A percentile compares a stretch with the other conserved stretches of the same genome.
Conservation (phyloP, 805 yeast species). For the Pichia nanzhaoensis region DNA sequence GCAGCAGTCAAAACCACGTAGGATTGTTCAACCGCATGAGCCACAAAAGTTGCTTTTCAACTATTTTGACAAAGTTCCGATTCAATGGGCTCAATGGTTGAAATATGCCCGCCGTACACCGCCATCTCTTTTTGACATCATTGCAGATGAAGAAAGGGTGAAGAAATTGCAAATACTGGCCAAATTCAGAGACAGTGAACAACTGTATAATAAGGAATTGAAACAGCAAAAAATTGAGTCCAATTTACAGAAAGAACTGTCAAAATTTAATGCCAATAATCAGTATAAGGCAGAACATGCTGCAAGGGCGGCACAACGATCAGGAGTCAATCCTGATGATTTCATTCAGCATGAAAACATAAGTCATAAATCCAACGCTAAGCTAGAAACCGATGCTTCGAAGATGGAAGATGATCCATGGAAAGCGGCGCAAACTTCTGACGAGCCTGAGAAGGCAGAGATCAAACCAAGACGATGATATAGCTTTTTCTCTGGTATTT, state of each 20-base stretch:
- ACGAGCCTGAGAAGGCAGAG: not conserved
- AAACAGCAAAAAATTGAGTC: conserved; percentile 17
- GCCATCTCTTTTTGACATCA: conserved; percentile 60
- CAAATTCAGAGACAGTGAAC: conserved; percentile 37
- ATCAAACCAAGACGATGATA: conserved; percentile 2
- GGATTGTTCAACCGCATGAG: conserved; percentile 54
- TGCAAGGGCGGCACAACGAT: not conserved
- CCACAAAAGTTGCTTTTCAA: conserved; percentile 46
- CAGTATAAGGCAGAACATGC: conserved; percentile 10
- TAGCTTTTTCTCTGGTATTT: not conserved
- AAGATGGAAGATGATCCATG: not conserved
- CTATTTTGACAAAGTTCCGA: conserved; percentile 51
- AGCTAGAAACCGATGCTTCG: conserved; percentile 2
- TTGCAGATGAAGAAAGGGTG: conserved; percentile 51
- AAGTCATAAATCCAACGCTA: not conserved
- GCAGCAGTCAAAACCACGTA: conserved; percentile 38
- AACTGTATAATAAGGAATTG: conserved; percentile 23
- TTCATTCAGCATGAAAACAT: not conserved
- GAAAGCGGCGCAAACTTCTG: not conserved
- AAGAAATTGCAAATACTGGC: conserved; percentile 45
- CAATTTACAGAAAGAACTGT: conserved; percentile 21
- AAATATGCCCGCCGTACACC: conserved; percentile 51
- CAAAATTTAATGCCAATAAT: conserved; percentile 10
- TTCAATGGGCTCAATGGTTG: conserved; percentile 82
- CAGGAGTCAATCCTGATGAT: conserved; percentile 1